These are phyloP conservation scores for Tetrahymena malaccensis DNA, from an alignment of 73 alveolate genomes.

Conservation along the genomic window DNA sequence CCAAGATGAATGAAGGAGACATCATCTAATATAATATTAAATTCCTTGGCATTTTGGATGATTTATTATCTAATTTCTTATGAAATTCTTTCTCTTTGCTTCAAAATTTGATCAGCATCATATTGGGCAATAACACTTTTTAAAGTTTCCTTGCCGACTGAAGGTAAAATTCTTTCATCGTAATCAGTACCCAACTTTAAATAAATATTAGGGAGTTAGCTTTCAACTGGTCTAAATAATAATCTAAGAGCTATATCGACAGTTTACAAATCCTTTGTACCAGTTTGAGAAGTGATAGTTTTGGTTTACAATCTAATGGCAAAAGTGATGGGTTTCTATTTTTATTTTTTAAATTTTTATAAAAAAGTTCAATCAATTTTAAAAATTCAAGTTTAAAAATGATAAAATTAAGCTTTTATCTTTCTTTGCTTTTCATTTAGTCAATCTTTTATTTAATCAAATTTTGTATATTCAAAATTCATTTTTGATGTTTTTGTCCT, in stretches of 20 bases:
- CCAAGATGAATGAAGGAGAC: constrained; percentile 73
- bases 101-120: constrained; percentile 74
- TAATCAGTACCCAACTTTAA: constrained; percentile 59
- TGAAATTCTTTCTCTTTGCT: constrained; percentile 79
- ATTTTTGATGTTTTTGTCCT: no score
- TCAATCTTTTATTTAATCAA: no score
- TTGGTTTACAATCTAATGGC: constrained; percentile 63
- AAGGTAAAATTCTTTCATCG: constrained; percentile 68
- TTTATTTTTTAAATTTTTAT: not conserved
- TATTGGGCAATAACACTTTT: constrained; percentile 74
- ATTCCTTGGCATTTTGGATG: constrained; percentile 66
- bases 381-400: no score
- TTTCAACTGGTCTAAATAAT: constrained; percentile 61
- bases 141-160: constrained; percentile 74
- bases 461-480: no score
- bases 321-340: constrained; percentile 58
- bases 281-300: constrained; percentile 64
- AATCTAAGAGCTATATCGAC: constrained; percentile 69
- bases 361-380: no score
- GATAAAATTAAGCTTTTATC: no score
- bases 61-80: constrained; percentile 62
- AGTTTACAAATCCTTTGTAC: constrained; percentile 76
- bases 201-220: constrained; percentile 53
- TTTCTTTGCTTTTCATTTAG: no score
- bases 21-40: constrained; percentile 72